Base-by-base conservation (phyloP, 31 red algal species). In the Porphyra umbilicalis region DNA sequence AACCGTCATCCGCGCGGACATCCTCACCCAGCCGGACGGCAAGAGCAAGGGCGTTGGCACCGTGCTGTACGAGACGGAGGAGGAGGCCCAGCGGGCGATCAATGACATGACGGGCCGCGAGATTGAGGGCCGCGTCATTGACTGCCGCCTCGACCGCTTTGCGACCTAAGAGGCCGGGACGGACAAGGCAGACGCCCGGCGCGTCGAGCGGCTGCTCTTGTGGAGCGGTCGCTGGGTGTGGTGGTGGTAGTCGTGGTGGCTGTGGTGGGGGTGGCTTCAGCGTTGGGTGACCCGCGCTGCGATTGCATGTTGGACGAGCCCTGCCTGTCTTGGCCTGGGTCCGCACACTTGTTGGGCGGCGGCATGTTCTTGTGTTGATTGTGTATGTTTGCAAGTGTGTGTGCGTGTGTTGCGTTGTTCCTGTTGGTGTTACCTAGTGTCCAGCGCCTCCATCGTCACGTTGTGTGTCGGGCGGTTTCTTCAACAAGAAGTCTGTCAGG, bases 131-230 rank as follows among this genome's bases (percentile, higher is more conserved):
- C 89, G 94, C 33, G 82, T 99, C 75, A 87, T 99, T 33, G 91
- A 99, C 71, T 89, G 94, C 76, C 97, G 97, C 80, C 40, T 99
- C 89, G 97, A 99, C 85, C 89, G 93, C 87, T 97, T 86, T 89
- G 85, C 88, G 57, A 91, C 33, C 79, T 39, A 76, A 32, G 30
- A 46, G 68, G 38, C 71, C 30, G 13, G 25, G 13, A 29, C 25
- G 11, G 57, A 29, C 57, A 29, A 18, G 0, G 57, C 14, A 4
- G 6, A 0, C 2, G 25, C 25, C 57, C 6, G 7, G 57, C 30
- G 57, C 57, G 57, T 71, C 57, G 30, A 71, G 57, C 20, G 57
- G 2, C 25, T 71, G 20, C 57, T 71, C 11, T n/a, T n/a, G n/a
- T n/a, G n/a, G n/a, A n/a, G n/a, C n/a, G n/a, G n/a, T n/a, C n/a